These are phyloP conservation scores for Acorus calamus DNA, from an alignment of 106 monocot species.

Conservation along the genomic window DNA sequence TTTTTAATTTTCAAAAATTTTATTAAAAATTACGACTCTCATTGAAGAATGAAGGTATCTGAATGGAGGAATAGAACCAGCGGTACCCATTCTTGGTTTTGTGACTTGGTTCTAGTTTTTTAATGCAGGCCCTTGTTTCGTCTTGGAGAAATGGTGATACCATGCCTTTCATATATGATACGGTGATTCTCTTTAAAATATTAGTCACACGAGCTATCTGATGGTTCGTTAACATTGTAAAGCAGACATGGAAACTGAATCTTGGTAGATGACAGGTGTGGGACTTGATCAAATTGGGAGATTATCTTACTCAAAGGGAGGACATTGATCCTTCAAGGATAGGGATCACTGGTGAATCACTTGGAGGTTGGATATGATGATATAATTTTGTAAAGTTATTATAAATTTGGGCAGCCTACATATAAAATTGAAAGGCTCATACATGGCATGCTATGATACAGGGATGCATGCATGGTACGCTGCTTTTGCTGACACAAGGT, in stretches of 20 bases:
- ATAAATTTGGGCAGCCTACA: too few species aligned
- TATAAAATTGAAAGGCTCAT: too few species aligned
- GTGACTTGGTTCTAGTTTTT: slow-evolving; percentile 6
- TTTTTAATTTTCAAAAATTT: too few species aligned
- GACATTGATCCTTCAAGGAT: slow-evolving; percentile 75
- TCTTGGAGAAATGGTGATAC: slow-evolving; percentile 82
- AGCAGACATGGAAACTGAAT: background rate
- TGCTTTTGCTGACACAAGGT: slow-evolving; percentile 66
- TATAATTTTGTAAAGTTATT: background rate
- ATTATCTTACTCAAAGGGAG: slow-evolving; percentile 71
- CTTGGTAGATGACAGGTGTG: slow-evolving; percentile 48
- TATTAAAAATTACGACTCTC: too few species aligned
- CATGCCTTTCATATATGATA: slow-evolving; percentile 97
- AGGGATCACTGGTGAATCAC: slow-evolving; percentile 93
- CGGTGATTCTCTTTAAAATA: slow-evolving; percentile 30
- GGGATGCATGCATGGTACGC: slow-evolving; percentile 99
- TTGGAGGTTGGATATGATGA: slow-evolving; percentile 58
- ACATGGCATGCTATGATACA: slow-evolving; percentile 1
- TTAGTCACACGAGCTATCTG: background rate
- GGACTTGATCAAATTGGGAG: slow-evolving; percentile 94
- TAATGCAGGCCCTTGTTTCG: slow-evolving; percentile 64
- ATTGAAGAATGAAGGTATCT: too few species aligned
- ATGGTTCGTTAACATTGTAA: background rate
- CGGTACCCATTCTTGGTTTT: background rate
- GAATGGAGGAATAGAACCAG: background rate